Evolutionary conservation across 1,284 basidiomycete species (phyloP).

Genomic region (Cutaneotrichosporon sp.): DNA sequence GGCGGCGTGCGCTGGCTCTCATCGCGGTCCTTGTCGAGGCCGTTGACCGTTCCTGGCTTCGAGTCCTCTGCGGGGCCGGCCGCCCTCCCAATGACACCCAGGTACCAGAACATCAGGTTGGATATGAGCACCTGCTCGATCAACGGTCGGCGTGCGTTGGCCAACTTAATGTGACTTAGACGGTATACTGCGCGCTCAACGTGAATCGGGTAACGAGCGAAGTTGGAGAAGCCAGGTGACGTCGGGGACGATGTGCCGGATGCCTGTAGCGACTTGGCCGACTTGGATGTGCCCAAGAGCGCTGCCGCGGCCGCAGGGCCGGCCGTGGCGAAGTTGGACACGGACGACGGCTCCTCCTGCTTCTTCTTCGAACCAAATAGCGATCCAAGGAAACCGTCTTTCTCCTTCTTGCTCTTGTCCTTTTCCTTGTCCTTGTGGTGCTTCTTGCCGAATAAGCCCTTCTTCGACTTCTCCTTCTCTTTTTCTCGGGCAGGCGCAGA

Average conservation of each 20-base stretch:
- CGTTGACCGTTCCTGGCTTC: constrained; percentile 47
- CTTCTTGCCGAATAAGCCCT: constrained; percentile 58
- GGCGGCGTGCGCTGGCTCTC: constrained; percentile 37
- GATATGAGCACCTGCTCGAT: constrained; percentile 99
- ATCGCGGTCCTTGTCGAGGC: constrained; percentile 43
- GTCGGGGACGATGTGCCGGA: constrained; percentile 48
- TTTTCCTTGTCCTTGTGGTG: constrained; percentile 62
- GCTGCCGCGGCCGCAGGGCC: constrained; percentile 77
- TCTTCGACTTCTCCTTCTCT: constrained; percentile 69
- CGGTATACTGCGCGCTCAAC: constrained; percentile 97
- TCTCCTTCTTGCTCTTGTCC: constrained; percentile 61
- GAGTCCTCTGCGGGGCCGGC: constrained; percentile 41
- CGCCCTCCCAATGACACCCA: constrained; percentile 87
- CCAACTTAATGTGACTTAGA: constrained; percentile 95
- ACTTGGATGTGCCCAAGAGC: constrained; percentile 72
- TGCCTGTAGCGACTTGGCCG: constrained; percentile 56
- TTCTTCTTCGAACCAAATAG: constrained; percentile 75
- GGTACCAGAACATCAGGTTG: constrained; percentile 99
- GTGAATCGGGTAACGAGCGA: constrained; percentile 89
- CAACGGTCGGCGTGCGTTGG: constrained; percentile 88
- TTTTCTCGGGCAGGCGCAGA: constrained; percentile 20
- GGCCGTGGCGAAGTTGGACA: constrained; percentile 52
- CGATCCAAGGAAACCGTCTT: constrained; percentile 79
- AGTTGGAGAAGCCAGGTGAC: constrained; percentile 58
- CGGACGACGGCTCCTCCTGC: constrained; percentile 57